Evolutionary conservation across 1,284 basidiomycete genomes (phyloP).

Genomic region (Puccinia horiana): DNA sequence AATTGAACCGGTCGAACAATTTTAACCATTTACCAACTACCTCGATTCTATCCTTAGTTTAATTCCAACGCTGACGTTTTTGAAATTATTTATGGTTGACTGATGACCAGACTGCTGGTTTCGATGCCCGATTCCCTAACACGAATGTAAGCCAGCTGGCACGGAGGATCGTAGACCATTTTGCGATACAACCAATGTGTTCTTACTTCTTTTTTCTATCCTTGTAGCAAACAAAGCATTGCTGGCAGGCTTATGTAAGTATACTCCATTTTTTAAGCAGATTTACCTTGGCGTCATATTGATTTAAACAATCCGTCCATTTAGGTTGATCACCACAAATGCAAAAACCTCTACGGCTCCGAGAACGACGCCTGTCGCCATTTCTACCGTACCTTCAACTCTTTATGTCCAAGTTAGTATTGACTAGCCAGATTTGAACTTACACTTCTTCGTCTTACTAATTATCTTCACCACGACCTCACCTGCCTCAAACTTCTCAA

Average conservation of each 20-base stretch:
- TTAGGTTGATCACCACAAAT: slow-evolving; percentile 82
- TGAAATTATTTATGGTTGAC: slow-evolving; percentile 58
- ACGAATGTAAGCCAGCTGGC: slow-evolving; percentile 64
- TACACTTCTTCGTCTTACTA: not conserved
- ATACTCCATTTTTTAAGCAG: not conserved
- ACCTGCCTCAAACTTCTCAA: not conserved
- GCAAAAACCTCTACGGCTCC: slow-evolving; percentile 93
- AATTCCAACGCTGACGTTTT: not conserved
- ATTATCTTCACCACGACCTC: slow-evolving; percentile 20
- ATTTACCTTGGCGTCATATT: slow-evolving; percentile 7
- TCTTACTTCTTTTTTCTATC: slow-evolving; percentile 19
- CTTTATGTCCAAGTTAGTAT: slow-evolving; percentile 73
- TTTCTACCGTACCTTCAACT: slow-evolving; percentile 95
- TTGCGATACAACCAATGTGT: slow-evolving; percentile 70
- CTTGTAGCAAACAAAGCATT: slow-evolving; percentile 21
- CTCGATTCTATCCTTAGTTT: not conserved
- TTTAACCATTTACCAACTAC: not conserved
- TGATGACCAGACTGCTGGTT: slow-evolving; percentile 78
- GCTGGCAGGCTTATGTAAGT: slow-evolving; percentile 82
- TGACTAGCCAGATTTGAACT: not conserved
- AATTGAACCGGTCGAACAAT: not conserved
- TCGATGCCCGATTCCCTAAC: slow-evolving; percentile 90
- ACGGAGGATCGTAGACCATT: slow-evolving; percentile 68
- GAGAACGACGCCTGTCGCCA: slow-evolving; percentile 98
- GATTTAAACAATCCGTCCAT: not conserved